Conservation (phyloP, 176 grass and related monocot species). For the Saccharum spontaneum region DNA sequence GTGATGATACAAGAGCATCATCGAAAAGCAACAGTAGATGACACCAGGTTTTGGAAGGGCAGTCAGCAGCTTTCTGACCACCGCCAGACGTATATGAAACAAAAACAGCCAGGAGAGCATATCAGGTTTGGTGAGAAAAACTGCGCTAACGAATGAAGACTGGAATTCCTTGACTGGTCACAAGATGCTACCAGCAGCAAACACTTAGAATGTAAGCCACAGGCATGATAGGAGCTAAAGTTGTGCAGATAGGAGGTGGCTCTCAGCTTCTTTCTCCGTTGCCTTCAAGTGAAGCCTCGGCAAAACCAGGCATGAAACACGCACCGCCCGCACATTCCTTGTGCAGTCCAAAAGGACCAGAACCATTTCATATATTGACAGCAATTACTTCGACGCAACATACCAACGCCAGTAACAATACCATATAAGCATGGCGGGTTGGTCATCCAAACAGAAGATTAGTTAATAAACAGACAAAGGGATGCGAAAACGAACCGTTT, state of each 20-base stretch:
- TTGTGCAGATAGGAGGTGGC: slow-evolving; percentile 33
- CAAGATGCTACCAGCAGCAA: slow-evolving; percentile 15
- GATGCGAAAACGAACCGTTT: not conserved
- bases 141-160: not conserved
- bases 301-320: not conserved
- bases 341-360: not conserved
- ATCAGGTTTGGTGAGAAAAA: slow-evolving; percentile 37
- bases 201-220: slow-evolving; percentile 38
- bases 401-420: not conserved
- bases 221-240: slow-evolving; percentile 25
- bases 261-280: slow-evolving; percentile 18
- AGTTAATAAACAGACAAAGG: not conserved
- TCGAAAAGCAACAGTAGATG: slow-evolving; percentile 8
- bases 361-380: not conserved
- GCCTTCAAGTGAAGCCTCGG: slow-evolving; percentile 46
- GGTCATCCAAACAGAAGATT: not conserved
- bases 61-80: slow-evolving; percentile 1
- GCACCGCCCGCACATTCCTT: not conserved
- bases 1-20: slow-evolving; percentile 4
- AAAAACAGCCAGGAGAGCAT: slow-evolving; percentile 7
- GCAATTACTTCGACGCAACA: not conserved
- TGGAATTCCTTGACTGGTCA: slow-evolving; percentile 10
- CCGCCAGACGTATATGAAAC: slow-evolving; percentile 14
- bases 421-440: not conserved
- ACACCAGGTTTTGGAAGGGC: slow-evolving; percentile 5